A percentile compares a stretch with the other conserved stretches of the same genome.
Conservation (phyloP, 1,139 yeast species). For the Suzukiozyma palmioleophila region DNA sequence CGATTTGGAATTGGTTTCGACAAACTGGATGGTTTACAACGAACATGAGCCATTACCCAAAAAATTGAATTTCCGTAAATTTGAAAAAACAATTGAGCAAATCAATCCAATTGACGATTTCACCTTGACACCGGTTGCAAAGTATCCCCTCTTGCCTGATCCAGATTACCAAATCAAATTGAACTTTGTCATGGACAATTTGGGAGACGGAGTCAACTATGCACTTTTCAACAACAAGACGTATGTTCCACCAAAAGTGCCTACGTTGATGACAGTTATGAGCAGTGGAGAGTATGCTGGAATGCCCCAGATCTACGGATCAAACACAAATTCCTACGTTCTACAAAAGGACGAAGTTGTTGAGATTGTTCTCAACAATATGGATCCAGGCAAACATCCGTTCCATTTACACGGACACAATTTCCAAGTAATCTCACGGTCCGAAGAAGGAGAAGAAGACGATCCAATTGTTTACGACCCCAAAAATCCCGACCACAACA, state of each 20-base stretch:
- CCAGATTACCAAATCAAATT: conserved; percentile 64
- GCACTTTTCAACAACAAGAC: conserved; percentile 86
- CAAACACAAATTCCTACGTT: conserved; percentile 71
- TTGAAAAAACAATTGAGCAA: conserved; percentile 39
- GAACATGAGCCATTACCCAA: conserved; percentile 40
- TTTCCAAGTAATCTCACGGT: conserved; percentile 55
- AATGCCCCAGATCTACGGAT: conserved; percentile 53
- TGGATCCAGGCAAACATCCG: conserved; percentile 80
- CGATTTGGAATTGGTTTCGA: conserved; percentile 61
- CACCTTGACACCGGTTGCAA: conserved; percentile 52
- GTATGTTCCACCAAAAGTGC: conserved; percentile 77
- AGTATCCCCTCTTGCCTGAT: conserved; percentile 50
- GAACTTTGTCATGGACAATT: conserved; percentile 72
- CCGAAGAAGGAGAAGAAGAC: conserved; percentile 29
- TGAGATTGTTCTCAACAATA: conserved; percentile 65
- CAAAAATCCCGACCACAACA: conserved; percentile 24
- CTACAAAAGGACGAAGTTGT: conserved; percentile 64
- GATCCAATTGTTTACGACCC: conserved; percentile 39
- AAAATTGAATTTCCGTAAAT: conserved; percentile 13
- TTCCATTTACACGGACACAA: conserved; percentile 83
- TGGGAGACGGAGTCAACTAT: conserved; percentile 78
- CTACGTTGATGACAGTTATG: conserved; percentile 71
- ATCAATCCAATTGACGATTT: conserved; percentile 61
- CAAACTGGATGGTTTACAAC: conserved; percentile 67
- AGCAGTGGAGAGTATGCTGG: conserved; percentile 54